These are phyloP conservation scores for Sisymbrium altissimum DNA, from an alignment of 345 rosid genomes.

Conservation along the genomic window DNA sequence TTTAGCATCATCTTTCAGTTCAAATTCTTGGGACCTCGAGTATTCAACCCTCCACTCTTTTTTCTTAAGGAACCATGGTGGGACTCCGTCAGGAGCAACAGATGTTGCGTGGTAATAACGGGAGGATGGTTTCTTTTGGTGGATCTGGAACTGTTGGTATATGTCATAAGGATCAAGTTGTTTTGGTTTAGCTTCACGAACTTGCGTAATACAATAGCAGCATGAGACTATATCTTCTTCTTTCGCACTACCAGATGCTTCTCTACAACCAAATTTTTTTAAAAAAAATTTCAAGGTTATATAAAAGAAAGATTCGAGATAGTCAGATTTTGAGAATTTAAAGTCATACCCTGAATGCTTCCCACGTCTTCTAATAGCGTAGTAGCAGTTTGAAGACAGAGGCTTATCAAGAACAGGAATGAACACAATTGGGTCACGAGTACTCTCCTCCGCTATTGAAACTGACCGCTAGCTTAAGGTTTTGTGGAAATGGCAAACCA, in stretches of 20 bases:
- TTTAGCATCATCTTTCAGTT: constrained; percentile 46
- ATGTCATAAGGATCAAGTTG: constrained; percentile 38
- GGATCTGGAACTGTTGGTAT: constrained; percentile 41
- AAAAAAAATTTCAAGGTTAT: neutral
- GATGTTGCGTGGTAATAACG: constrained; percentile 41
- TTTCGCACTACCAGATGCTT: constrained; percentile 31
- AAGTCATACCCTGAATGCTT: constrained; percentile 32
- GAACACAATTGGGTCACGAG: constrained; percentile 24
- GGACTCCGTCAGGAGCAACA: constrained; percentile 41
- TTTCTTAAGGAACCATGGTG: constrained; percentile 43
- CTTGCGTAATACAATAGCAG: constrained; percentile 29
- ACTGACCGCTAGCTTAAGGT: constrained; percentile 16
- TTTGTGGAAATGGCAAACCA: constrained; percentile 52
- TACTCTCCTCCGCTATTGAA: neutral
- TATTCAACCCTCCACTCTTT: constrained; percentile 44
- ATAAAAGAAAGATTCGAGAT: neutral
- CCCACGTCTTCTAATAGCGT: constrained; percentile 29
- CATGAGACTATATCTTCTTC: constrained; percentile 30
- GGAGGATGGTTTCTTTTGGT: constrained; percentile 4
- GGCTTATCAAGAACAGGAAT: constrained; percentile 53
- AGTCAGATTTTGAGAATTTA: neutral
- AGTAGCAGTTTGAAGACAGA: constrained; percentile 43
- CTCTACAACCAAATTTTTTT: constrained; percentile 27
- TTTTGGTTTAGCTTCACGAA: constrained; percentile 32
- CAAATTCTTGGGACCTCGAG: constrained; percentile 22